phyloP scores from a whole-genome alignment of 2,329 filamentous ascomycete species.

The Byssothecium circinans region DNA sequence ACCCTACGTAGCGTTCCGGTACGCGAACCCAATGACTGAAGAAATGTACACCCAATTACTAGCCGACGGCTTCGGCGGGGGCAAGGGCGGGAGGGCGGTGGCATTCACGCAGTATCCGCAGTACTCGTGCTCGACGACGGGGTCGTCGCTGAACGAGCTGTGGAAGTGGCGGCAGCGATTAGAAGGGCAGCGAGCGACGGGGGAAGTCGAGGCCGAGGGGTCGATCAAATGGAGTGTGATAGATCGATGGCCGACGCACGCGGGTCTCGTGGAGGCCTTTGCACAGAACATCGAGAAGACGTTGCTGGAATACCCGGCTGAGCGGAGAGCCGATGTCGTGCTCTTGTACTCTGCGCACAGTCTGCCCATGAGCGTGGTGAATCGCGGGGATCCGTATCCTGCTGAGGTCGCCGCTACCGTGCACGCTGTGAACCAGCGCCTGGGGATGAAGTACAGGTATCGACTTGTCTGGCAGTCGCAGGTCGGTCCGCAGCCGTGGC shows the following conservation, averaged over 20 bases:
- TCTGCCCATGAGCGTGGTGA: slow-evolving; percentile 95
- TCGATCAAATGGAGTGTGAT: slow-evolving; percentile 95
- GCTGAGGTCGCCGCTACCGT: slow-evolving; percentile 95
- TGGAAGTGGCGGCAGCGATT: slow-evolving; percentile 95
- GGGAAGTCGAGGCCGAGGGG: slow-evolving; percentile 47
- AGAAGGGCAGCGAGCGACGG: slow-evolving; percentile 70
- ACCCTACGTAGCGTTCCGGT: slow-evolving; percentile 96
- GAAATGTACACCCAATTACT: slow-evolving; percentile 85
- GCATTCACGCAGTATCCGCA: slow-evolving; percentile 99
- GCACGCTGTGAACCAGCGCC: slow-evolving; percentile 90
- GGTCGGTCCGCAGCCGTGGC: slow-evolving; percentile 92
- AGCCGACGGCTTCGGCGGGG: slow-evolving; percentile 85
- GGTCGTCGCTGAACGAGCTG: slow-evolving; percentile 91
- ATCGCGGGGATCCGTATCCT: slow-evolving; percentile 93
- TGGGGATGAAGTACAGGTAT: slow-evolving; percentile 87
- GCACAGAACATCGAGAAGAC: slow-evolving; percentile 88
- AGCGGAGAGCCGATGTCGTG: slow-evolving; percentile 76
- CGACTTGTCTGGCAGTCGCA: slow-evolving; percentile 97
- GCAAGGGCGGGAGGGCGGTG: slow-evolving; percentile 88
- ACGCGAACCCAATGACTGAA: slow-evolving; percentile 90
- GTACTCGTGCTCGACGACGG: slow-evolving; percentile 96
- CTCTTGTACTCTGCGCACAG: slow-evolving; percentile 94
- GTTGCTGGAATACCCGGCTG: slow-evolving; percentile 79
- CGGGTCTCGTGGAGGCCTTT: slow-evolving; percentile 87
- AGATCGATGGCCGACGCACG: slow-evolving; percentile 93